These are phyloP conservation scores for Taiozyma onychis DNA, from an alignment of 1,139 yeast genomes.

Conservation along the genomic window DNA sequence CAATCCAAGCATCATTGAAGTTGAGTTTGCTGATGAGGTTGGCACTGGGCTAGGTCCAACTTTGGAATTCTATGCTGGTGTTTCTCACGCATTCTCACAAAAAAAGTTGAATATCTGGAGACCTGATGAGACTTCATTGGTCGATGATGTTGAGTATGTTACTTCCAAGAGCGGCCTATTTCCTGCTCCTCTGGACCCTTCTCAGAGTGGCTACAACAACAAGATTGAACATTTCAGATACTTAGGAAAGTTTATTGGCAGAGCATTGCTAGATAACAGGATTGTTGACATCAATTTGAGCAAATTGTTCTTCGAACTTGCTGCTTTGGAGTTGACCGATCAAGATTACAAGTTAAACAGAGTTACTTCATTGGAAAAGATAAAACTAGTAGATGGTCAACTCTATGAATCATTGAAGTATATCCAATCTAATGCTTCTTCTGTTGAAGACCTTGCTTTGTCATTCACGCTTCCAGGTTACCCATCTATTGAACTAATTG, in stretches of 20 bases:
- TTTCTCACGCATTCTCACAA: slow-evolving; percentile 67
- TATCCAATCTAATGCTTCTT: slow-evolving; percentile 39
- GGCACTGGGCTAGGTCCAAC: slow-evolving; percentile 98
- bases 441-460: slow-evolving; percentile 46
- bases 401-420: slow-evolving; percentile 57
- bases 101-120: slow-evolving; percentile 69
- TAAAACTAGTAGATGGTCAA: slow-evolving; percentile 52
- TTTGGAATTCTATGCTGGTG: slow-evolving; percentile 80
- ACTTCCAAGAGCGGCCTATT: slow-evolving; percentile 51
- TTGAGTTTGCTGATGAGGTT: slow-evolving; percentile 87
- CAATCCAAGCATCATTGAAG: slow-evolving; percentile 75
- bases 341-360: slow-evolving; percentile 5
- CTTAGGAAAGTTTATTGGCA: slow-evolving; percentile 79
- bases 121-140: slow-evolving; percentile 30
- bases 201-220: slow-evolving; percentile 36
- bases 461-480: slow-evolving; percentile 78
- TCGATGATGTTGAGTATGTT: slow-evolving; percentile 36
- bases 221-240: slow-evolving; percentile 52
- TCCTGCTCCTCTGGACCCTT: slow-evolving; percentile 55
- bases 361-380: slow-evolving; percentile 35
- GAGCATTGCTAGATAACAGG: slow-evolving; percentile 82
- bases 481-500: slow-evolving; percentile 51
- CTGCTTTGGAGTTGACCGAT: slow-evolving; percentile 17
- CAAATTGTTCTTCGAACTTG: slow-evolving; percentile 56
- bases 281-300: slow-evolving; percentile 80